A percentile compares a stretch with the other conserved stretches of the same genome.
Conservation (phyloP, 2,329 filamentous ascomycete species). For the Stagonosporopsis rhizophila region DNA sequence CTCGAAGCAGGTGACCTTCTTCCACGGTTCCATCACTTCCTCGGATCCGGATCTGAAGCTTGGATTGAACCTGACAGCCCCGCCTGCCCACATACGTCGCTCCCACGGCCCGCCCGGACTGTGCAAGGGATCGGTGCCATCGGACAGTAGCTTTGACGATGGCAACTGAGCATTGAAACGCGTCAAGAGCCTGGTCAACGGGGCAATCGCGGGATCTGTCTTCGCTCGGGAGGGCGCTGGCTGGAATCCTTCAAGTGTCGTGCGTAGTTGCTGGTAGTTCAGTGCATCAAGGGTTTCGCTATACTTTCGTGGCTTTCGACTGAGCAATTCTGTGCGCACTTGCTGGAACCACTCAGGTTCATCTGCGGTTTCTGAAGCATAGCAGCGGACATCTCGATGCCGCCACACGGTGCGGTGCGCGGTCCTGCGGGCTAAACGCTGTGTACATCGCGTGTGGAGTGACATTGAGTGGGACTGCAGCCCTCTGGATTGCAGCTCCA, state of each 20-base stretch:
- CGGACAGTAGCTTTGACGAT: slow-evolving; percentile 69
- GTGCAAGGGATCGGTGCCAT: slow-evolving; percentile 85
- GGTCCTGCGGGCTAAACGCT: slow-evolving; percentile 18
- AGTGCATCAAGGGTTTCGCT: slow-evolving; percentile 65
- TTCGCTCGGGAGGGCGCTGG: not conserved
- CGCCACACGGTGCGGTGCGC: slow-evolving; percentile 26
- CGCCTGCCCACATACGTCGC: slow-evolving; percentile 89
- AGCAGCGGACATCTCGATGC: slow-evolving; percentile 21
- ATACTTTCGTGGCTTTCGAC: slow-evolving; percentile 57
- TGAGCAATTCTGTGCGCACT: slow-evolving; percentile 50
- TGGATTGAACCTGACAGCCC: slow-evolving; percentile 65
- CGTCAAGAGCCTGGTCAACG: slow-evolving; percentile 75
- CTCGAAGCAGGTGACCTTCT: slow-evolving; percentile 47
- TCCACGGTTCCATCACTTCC: slow-evolving; percentile 18
- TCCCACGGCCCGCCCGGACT: slow-evolving; percentile 75
- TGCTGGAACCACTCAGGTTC: slow-evolving; percentile 36
- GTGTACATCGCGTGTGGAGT: slow-evolving; percentile 24
- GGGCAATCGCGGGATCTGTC: not conserved
- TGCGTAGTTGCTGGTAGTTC: slow-evolving; percentile 67
- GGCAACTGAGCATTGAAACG: slow-evolving; percentile 80
- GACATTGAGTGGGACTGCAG: slow-evolving; percentile 26
- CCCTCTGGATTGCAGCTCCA: not conserved
- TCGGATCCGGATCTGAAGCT: slow-evolving; percentile 12
- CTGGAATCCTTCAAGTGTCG: slow-evolving; percentile 37
- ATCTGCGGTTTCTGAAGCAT: slow-evolving; percentile 16